Evolutionary conservation across 164 flowering plant species (phyloP).

Genomic region (Berberis vulgaris): DNA sequence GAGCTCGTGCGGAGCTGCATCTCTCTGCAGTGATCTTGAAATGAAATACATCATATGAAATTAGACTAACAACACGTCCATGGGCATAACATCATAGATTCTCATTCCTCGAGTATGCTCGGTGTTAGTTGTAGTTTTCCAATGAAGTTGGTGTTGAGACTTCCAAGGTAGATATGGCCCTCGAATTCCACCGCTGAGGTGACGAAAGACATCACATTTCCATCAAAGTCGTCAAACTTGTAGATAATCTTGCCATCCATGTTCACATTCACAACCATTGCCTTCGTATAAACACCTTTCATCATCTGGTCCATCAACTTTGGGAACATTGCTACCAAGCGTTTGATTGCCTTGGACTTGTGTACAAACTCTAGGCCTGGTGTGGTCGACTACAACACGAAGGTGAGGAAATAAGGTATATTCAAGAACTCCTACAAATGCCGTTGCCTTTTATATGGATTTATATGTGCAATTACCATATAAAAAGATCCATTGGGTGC

Average conservation of each 20-base stretch:
- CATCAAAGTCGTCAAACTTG: slow-evolving; percentile 48
- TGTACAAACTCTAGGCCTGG: slow-evolving; percentile 33
- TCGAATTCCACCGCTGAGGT: slow-evolving; percentile 62
- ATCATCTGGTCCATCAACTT: slow-evolving; percentile 8
- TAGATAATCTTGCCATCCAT: slow-evolving; percentile 36
- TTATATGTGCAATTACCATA: too few relatives aligned
- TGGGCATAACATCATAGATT: too few relatives aligned
- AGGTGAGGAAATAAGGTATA: background rate
- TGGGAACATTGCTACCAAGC: slow-evolving; percentile 35
- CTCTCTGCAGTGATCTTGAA: too few relatives aligned
- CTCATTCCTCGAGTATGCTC: too few relatives aligned
- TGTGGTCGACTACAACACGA: slow-evolving; percentile 21
- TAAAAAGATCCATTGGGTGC: too few relatives aligned
- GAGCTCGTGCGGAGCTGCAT: too few relatives aligned
- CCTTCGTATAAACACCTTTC: slow-evolving; percentile 14
- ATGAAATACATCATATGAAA: too few relatives aligned
- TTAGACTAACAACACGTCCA: too few relatives aligned
- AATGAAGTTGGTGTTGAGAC: slow-evolving; percentile 43
- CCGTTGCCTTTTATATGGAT: too few relatives aligned
- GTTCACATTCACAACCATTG: slow-evolving; percentile 55
- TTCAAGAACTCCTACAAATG: too few relatives aligned
- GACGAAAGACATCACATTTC: slow-evolving; percentile 49
- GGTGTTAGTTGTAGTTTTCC: slow-evolving; percentile 32
- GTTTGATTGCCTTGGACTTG: slow-evolving; percentile 27
- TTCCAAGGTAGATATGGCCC: slow-evolving; percentile 61